Evolutionary conservation across 2,329 filamentous ascomycete genomes (phyloP), one percentile per base, ranked within the genome.

Genomic region (Hypoxylon sp.): DNA sequence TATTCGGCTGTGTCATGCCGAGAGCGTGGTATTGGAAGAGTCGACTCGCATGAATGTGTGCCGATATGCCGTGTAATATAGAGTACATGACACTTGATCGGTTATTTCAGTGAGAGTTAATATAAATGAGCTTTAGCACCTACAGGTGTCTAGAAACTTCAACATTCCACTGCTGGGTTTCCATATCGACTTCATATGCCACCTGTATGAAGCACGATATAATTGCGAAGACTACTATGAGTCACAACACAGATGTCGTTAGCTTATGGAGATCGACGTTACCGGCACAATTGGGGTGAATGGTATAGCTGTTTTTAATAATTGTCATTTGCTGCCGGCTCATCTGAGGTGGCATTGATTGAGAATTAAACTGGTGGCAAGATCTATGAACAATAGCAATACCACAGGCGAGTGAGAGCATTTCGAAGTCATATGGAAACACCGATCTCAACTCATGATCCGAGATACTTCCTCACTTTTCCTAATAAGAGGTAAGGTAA

Each of bases 1-100:
- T 44, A 42, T 42, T 53, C 57, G 57, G 57, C 15, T 35, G 29
- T 8, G 10, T 27, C 11, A 47, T 53, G 19, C 57, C 57, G 57
- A 53, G n/a, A 42, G 2, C 1, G 6, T 8, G n/a, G 6, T 2
- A 13, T 7, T 42, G n/a, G n/a, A n/a, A 7, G 37, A 19, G 2
- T 17, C 17, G 15, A 15, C 3, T 17, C 37, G 37, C n/a, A 42
- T 42, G 37, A 17, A 19, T 42, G 37, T 8, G 2, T 13, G n/a
- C n/a, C 37, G n/a, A 42, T 1, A 42, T 42, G 10, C 6, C n/a
- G 6, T 3, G n/a, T 42, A 42, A n/a, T 39, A n/a, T 7, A 17
- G 3, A 15, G 13, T 4, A 15, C 6, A n/a, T 2, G 35, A 2
- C 13, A 11, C 3, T 39, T n/a, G 15, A 39, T 39, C 15, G 37